These are phyloP conservation scores for Stachybotrys elegans DNA, from an alignment of 2,329 filamentous ascomycete genomes.

Conservation along the genomic window DNA sequence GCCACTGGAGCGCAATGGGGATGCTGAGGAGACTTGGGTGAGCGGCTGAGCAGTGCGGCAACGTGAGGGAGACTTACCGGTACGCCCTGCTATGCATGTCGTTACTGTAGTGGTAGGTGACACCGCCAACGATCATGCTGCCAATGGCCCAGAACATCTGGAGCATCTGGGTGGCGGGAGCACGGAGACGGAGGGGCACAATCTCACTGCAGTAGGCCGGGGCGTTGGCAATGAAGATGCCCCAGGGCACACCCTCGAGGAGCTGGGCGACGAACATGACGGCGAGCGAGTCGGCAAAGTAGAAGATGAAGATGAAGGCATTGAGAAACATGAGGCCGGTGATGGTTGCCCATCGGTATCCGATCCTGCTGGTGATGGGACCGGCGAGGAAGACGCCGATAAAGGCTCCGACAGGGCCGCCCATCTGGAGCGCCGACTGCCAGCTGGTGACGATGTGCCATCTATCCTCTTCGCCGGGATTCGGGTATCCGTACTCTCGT, in stretches of 20 bases:
- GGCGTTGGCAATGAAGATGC: slow-evolving; percentile 58
- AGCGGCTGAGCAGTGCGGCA: slow-evolving; percentile 15
- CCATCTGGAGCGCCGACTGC: slow-evolving; percentile 30
- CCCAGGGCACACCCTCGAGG: slow-evolving; percentile 56
- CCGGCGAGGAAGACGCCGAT: slow-evolving; percentile 31
- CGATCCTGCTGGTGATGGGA: slow-evolving; percentile 29
- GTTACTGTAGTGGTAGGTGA: slow-evolving; percentile 46
- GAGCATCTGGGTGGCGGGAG: slow-evolving; percentile 52
- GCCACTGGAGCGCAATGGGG: slow-evolving; percentile 53
- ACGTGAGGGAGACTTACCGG: slow-evolving; percentile 13
- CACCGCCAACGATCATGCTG: slow-evolving; percentile 51
- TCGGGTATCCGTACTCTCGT: slow-evolving; percentile 27
- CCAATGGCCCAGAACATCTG: slow-evolving; percentile 63
- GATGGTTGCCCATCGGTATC: slow-evolving; percentile 32
- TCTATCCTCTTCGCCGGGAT: slow-evolving; percentile 11
- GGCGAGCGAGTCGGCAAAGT: slow-evolving; percentile 40
- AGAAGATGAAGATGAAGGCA: slow-evolving; percentile 42
- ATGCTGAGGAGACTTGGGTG: slow-evolving; percentile 29
- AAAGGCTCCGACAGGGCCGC: slow-evolving; percentile 28
- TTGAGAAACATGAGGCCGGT: slow-evolving; percentile 31
- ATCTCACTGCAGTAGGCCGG: slow-evolving; percentile 58
- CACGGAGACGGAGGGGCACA: slow-evolving; percentile 51
- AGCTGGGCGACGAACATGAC: slow-evolving; percentile 47
- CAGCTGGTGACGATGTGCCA: slow-evolving; percentile 33
- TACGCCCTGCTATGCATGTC: slow-evolving; percentile 8